phyloP scores from a whole-genome alignment of 2,329 filamentous ascomycete species.

The Monosporascus sp. region DNA sequence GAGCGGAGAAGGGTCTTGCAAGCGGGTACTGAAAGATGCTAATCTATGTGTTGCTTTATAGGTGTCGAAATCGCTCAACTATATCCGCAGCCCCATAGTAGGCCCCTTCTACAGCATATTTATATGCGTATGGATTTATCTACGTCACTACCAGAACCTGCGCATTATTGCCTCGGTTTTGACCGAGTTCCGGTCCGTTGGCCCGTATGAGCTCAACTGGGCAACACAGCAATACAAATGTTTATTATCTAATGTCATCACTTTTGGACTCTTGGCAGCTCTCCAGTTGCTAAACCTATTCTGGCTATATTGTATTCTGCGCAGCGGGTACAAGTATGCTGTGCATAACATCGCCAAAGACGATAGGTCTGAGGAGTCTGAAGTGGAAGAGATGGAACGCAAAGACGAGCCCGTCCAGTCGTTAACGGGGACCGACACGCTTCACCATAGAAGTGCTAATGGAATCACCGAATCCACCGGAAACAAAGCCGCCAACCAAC shows the following conservation, averaged over 20 bases:
- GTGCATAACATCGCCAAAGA: conserved; percentile 46
- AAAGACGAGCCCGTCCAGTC: too few relatives aligned
- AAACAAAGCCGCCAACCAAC: too few relatives aligned
- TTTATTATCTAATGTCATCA: conserved; percentile 47
- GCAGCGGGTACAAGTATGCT: conserved; percentile 51
- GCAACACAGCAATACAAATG: conserved; percentile 57
- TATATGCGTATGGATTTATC: conserved; percentile 64
- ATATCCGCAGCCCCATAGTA: conserved; percentile 58
- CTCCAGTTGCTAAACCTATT: conserved; percentile 57
- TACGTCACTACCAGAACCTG: conserved; percentile 64
- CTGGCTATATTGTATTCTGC: conserved; percentile 55
- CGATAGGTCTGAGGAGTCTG: conserved; percentile 46
- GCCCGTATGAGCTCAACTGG: conserved; percentile 56
- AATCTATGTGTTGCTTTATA: conserved; percentile 3
- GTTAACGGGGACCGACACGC: too few relatives aligned
- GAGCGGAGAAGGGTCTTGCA: too few relatives aligned
- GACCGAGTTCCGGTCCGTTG: conserved; percentile 52
- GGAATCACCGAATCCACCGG: too few relatives aligned
- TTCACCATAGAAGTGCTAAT: too few relatives aligned
- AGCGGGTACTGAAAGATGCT: not conserved
- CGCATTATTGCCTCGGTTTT: conserved; percentile 54
- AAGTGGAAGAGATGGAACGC: not conserved
- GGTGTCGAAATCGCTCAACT: conserved; percentile 66
- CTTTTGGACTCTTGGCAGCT: conserved; percentile 44
- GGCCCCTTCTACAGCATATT: conserved; percentile 63